Percentiles rank a stretch among this genome's conserved stretches.
Evolutionary conservation across 164 flowering plant genomes (phyloP).

Genomic region (Aristolochia californica): DNA sequence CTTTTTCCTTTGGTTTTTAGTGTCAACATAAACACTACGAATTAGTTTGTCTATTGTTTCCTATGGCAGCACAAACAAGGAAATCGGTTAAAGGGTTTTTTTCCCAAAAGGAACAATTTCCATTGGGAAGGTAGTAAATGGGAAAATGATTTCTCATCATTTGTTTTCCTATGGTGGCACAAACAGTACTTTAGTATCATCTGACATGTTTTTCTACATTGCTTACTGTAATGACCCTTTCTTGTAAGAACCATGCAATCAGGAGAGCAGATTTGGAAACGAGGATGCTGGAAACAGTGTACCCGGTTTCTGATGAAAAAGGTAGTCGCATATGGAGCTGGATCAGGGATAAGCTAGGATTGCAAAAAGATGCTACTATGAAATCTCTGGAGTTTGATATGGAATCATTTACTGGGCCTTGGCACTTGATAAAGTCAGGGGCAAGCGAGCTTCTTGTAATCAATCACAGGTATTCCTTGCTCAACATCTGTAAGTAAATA

Average conservation of each 20-base stretch:
- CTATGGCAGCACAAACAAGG: too few species aligned
- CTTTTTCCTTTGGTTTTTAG: too few species aligned
- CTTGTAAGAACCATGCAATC: constrained; percentile 75
- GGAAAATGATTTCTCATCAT: neutral
- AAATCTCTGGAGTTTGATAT: constrained; percentile 30
- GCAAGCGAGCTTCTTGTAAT: constrained; percentile 37
- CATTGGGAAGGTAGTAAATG: too few species aligned
- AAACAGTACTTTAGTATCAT: neutral
- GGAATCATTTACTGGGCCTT: constrained; percentile 48
- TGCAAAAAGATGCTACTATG: constrained; percentile 21
- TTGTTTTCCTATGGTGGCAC: neutral
- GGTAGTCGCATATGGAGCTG: constrained; percentile 48
- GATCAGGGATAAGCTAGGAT: constrained; percentile 56
- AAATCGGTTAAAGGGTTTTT: too few species aligned
- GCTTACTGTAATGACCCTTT: constrained; percentile 7
- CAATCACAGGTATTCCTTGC: constrained; percentile 46
- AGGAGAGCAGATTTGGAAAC: constrained; percentile 74
- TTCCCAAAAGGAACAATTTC: too few species aligned
- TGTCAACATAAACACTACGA: too few species aligned
- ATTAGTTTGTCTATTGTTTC: too few species aligned
- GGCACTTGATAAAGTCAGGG: constrained; percentile 61
- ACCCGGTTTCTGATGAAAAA: constrained; percentile 35
- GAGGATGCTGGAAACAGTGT: constrained; percentile 64
- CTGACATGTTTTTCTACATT: neutral
- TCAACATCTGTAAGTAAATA: too few species aligned